Base-by-base conservation (phyloP, 371 early-diverging fungal genomes). In the Capniomyces stellatus region DNA sequence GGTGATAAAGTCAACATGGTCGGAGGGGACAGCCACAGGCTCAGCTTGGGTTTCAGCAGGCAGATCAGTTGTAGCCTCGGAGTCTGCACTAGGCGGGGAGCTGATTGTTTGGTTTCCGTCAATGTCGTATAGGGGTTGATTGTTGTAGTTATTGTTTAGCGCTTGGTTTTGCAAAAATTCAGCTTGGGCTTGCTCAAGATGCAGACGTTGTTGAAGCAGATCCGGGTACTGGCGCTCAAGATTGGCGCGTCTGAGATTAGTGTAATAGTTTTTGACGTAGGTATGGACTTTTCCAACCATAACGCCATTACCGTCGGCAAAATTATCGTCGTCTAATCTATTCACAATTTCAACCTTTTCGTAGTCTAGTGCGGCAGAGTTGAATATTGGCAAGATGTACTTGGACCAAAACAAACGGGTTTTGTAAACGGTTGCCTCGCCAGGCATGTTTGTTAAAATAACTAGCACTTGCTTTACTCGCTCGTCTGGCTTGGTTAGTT, bases 361-460 rank as follows among this genome's bases (percentile, higher is more conserved):
- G 51, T 67, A 67, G 50, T 67, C 68, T 29, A 67, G 55, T 25
- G 68, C 68, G 0, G 67, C 68, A 15, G 69, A 63, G 10, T 50
- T 66, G 58, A 67, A 67, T 31, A 67, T 61, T 1, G 68, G 68
- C 51, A 67, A 58, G 15, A 67, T 55, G 52, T 67, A 67, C 52
- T 54, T 42, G 35, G 61, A 60, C 64, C 64, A 67, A 51, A 68
- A 68, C 52, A 56, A 42, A 35, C 63, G 55, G 23, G 68, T 64
- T 48, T 65, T 69, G 50, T 68, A 60, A n/a, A 63, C 59, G 3
- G 59, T 63, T 29, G 62, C 59, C 54, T 67, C 68, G 23, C 68
- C 69, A 56, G 62, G 64, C 19, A 63, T 62, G n/a, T 54, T 49
- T 0, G 69, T 58, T 12, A 67, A 46, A 43, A 63, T 67, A 3